A percentile compares a stretch with the other conserved stretches of the same genome.
Conservation (phyloP, 768 basidiomycete genomes). For the Tremella yokohamensis region DNA sequence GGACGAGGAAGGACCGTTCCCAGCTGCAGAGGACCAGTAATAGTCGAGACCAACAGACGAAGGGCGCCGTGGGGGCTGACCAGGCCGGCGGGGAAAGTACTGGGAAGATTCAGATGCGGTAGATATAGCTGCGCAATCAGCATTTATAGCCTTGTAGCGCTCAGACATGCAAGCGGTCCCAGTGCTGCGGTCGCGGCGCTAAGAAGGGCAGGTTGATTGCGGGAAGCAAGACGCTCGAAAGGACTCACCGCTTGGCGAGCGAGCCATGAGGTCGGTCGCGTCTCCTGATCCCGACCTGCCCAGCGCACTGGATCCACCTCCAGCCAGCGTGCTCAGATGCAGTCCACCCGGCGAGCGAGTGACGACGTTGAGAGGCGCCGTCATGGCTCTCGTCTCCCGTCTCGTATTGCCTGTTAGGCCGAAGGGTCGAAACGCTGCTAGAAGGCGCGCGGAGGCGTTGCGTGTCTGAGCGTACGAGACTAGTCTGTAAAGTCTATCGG, state of each 20-base stretch:
- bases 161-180: too few species aligned
- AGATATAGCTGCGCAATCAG: conserved; percentile 15
- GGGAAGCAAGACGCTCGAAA: neutral
- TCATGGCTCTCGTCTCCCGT: neutral
- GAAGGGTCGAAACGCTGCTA: too few species aligned
- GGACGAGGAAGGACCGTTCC: conserved; percentile 27
- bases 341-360: conserved; percentile 4
- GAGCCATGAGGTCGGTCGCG: neutral
- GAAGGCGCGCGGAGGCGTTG: too few species aligned
- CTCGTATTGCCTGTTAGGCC: too few species aligned
- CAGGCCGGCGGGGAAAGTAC: conserved; percentile 15
- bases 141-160: neutral
- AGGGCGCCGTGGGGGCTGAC: conserved; percentile 20
- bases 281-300: conserved; percentile 2
- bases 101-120: conserved; percentile 5
- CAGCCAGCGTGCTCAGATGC: neutral
- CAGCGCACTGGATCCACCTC: too few species aligned
- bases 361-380: conserved; percentile 8
- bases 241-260: conserved; percentile 10
- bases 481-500: too few species aligned
- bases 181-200: too few species aligned
- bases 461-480: too few species aligned
- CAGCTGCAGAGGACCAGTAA: conserved; percentile 35
- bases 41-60: conserved; percentile 38
- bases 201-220: too few species aligned